Evolutionary conservation across 163 green algal genomes (phyloP).

Genomic region (Scenedesmus sp.): DNA sequence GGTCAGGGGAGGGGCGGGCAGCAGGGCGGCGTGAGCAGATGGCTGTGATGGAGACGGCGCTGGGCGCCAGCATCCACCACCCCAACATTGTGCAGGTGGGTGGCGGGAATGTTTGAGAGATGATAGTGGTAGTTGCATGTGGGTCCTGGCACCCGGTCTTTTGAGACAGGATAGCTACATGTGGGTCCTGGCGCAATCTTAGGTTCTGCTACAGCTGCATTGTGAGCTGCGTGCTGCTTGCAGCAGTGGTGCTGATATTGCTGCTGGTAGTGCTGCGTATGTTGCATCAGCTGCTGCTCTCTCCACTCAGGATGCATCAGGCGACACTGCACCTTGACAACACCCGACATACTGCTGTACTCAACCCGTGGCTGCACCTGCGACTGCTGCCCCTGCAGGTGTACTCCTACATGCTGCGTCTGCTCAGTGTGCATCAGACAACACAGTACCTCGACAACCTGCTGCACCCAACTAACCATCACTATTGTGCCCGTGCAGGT

Average conservation of each 20-base stretch:
- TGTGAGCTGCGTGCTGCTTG: neutral
- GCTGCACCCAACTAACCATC: too few relatives aligned
- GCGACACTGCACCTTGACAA: too few relatives aligned
- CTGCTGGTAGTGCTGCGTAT: neutral
- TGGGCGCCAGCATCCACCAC: constrained; percentile 49
- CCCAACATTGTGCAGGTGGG: constrained; percentile 53
- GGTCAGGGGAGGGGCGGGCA: neutral
- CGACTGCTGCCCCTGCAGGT: neutral
- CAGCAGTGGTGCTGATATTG: neutral
- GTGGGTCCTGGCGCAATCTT: too few relatives aligned
- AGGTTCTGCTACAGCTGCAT: too few relatives aligned
- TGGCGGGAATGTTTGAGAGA: too few relatives aligned
- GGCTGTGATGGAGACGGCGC: constrained; percentile 48
- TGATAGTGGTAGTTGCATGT: too few relatives aligned
- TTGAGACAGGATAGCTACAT: too few relatives aligned
- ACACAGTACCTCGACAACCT: neutral
- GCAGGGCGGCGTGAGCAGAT: constrained; percentile 20
- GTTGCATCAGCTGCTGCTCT: neutral
- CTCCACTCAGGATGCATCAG: too few relatives aligned
- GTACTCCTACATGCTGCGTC: neutral
- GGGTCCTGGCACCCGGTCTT: too few relatives aligned
- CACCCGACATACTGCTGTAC: too few relatives aligned
- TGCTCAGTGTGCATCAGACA: neutral
- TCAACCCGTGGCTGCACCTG: too few relatives aligned
- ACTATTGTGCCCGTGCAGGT: too few relatives aligned